Evolutionary conservation across 169 alveolate genomes (phyloP), one percentile per base, ranked within the genome.

Genomic region (Plasmodium gallinaceum): DNA sequence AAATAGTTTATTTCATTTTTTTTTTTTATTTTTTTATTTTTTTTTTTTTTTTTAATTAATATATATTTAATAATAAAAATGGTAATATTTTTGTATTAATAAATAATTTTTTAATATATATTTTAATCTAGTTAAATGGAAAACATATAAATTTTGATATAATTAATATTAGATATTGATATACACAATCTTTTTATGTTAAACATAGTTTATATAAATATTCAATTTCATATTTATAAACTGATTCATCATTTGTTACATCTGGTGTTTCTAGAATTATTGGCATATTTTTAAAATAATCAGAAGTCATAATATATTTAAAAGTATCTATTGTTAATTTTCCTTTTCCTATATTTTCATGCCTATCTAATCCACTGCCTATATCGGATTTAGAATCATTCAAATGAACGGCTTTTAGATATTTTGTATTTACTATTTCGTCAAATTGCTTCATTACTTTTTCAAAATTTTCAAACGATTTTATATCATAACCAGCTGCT

Each of bases 401-500:
- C 46, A 96, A 64, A 78, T 96, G 98, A 70, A 96, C 96, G n/a
- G 97, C 98, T 52, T 70, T 88, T 12, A 96, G 95, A 85, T 94
- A 96, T 37, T 92, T 93, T 70, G 93, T 88, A 32, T 97, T 97
- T 32, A 96, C 95, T 16, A 92, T 66, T 46, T 73, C 26, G 26
- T 95, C 97, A 71, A 96, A 96, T 51, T 93, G 65, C 57, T 93
- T 71, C 97, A 96, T 94, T 14, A 96, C 98, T 20, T 70, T 65
- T 60, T 94, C 95, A 57, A 96, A 96, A 42, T 87, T 90, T 18
- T 90, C 96, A 48, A 61, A 88, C 7, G 98, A 93, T 42, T 96
- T 91, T 43, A 96, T 95, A 90, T 96, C 97, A 91, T 93, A 95
- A 0, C 98, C 98, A 5, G 98, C 98, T 20, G 98, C 97, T 57